Base-by-base conservation (phyloP, 805 yeast genomes). In the Naumovozyma castellii region DNA sequence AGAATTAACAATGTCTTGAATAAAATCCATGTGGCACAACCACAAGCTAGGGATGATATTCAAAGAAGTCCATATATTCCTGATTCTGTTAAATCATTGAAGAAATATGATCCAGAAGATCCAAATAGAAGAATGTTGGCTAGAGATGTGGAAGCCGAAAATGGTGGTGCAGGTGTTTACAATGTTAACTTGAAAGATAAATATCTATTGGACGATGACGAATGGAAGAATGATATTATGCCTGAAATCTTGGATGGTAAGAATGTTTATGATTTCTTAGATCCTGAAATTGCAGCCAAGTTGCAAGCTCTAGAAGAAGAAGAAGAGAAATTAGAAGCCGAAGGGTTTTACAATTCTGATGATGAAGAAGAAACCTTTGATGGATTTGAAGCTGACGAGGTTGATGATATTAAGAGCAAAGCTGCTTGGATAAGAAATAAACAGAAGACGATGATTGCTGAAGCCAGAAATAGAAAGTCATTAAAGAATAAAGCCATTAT, bases 131-230 rank as follows among this genome's bases (percentile, higher is more conserved):
- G 87, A 59, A 71, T 56, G 50, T 73, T 92, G 55, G 87, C 94
- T 31, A 76, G 85, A 57, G 97, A 92, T 59, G 71, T 87, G 46
- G 98, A 92, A 68, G 81, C 74, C 37, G 96, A 83, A 61, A 85
- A 92, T 56, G 98, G 98, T 60, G 98, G 98, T 61, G 97, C 98
- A 34, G 98, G 98, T 72, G 98, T 92, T 28, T 92, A 68, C 72
- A 92, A 87, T 68, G 76, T 92, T 59, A 87, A 92, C 68, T 72
- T 92, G 67, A 85, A 87, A 62, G 97, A 90, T 59, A 83, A 80
- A 57, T 92, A 94, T 65, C 51, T 92, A 46, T 71, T 92, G 52
- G 98, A 90, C 51, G 90, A 92, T 60, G 97, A 90, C 38, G 94
- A 85, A 48, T 92, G 99, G 99, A 90, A 90, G 74, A 78, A 86